A percentile compares a stretch with the other conserved stretches of the same genome.
Conservation (phyloP, 1,284 basidiomycete species). For the Boletus hoseneyae region DNA sequence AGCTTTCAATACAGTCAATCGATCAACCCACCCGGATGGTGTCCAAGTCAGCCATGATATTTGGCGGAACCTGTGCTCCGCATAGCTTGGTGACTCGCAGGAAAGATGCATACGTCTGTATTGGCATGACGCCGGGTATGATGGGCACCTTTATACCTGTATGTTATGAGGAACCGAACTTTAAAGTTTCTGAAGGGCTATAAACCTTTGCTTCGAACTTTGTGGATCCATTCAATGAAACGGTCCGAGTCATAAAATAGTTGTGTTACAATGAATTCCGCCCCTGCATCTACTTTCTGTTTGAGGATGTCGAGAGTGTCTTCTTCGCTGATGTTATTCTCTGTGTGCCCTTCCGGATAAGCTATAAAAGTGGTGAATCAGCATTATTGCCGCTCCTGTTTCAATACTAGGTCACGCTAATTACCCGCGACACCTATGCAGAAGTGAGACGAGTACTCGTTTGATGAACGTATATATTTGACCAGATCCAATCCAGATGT, state of each 20-base stretch:
- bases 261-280: conserved; percentile 95
- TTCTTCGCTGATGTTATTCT: conserved; percentile 60
- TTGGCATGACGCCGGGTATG: conserved; percentile 97
- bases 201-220: conserved; percentile 70
- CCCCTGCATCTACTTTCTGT: conserved; percentile 91
- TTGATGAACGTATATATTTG: conserved; percentile 77
- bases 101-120: conserved; percentile 95
- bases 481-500: conserved; percentile 89
- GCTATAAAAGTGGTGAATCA: conserved; percentile 40
- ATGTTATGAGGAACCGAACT: conserved; percentile 9
- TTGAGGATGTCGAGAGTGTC: conserved; percentile 79
- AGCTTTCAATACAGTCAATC: conserved; percentile 13
- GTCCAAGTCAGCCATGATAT: conserved; percentile 68
- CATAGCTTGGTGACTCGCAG: conserved; percentile 88
- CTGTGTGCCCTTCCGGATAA: conserved; percentile 91
- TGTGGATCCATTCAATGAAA: conserved; percentile 77
- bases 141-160: conserved; percentile 88
- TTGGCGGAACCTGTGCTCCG: conserved; percentile 74
- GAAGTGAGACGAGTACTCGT: conserved; percentile 83
- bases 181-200: conserved; percentile 5
- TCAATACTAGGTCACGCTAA: conserved; percentile 11
- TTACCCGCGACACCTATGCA: conserved; percentile 89
- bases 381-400: background rate
- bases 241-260: conserved; percentile 94
- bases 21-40: conserved; percentile 66